Evolutionary conservation across 352 stramenopile genomes (phyloP), one percentile per base, ranked within the genome.

Genomic region (Ochromonadaceae sp.): DNA sequence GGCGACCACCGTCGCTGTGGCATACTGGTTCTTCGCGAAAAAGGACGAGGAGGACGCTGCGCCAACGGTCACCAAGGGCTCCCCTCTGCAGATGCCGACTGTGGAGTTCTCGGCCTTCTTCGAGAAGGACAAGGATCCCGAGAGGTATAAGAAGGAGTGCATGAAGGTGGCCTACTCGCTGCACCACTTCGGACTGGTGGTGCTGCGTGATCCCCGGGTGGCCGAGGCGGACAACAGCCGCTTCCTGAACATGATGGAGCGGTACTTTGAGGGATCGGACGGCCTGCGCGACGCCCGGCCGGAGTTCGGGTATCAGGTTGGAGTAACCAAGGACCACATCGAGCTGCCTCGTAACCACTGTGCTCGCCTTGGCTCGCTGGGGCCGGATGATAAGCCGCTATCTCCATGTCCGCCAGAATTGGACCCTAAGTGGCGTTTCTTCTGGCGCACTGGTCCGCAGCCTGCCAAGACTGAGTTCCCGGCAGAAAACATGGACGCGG

Each of bases 201-300:
- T 85, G 63, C 71, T 90, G 25, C 77, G 78, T 58, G 71, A 76
- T 59, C 70, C 71, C 35, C 41, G 62, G 10, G 71, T 76, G 25
- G 49, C 35, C 5, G 52, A 76, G 30, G 66, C 53, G 26, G 66
- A 76, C 49, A 80, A 77, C 52, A 34, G 75, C 17, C 41, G 30
- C 53, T 95, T 95, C 70, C 75, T 95, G 14, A 76, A 91, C 74
- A 87, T 92, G 79, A 92, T 95, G 82, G 86, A 95, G 73, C 76
- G 72, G 1, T 95, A 95, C 75, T 95, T 91, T 65, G 81, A 81
- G 67, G 59, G 77, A 26, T 85, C 82, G 44, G 85, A 93, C 70
- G 90, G 90, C 41, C 67, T 80, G 9, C 63, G 83, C 57, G 86
- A 95, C 71, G 84, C 85, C 25, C 82, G 85, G 2, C 83, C 84